Evolutionary conservation across 805 yeast species (phyloP).

Genomic region (Saccharomycopsis fermentans): DNA sequence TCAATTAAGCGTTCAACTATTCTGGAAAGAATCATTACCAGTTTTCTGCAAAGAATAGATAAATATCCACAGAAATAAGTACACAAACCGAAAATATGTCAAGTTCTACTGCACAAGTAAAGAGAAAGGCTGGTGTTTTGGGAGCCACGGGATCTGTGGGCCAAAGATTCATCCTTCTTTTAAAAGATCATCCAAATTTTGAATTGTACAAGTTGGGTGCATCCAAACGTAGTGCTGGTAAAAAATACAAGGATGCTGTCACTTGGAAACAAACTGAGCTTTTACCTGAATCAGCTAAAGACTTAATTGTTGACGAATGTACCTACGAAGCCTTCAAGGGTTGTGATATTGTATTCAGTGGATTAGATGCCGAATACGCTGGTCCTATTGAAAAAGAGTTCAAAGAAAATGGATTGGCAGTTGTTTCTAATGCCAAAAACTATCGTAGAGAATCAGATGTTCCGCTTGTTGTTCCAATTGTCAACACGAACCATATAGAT

Average conservation of each 20-base stretch:
- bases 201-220: slow-evolving; percentile 84
- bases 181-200: slow-evolving; percentile 83
- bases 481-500: slow-evolving; percentile 82
- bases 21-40: too few relatives aligned
- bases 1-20: too few relatives aligned
- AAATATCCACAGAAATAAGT: too few relatives aligned
- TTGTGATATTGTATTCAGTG: slow-evolving; percentile 92
- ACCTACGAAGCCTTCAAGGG: slow-evolving; percentile 64
- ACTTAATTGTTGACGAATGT: slow-evolving; percentile 68
- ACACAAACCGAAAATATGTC: neutral
- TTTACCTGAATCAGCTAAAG: slow-evolving; percentile 59
- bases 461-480: slow-evolving; percentile 91
- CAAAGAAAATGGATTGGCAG: slow-evolving; percentile 68
- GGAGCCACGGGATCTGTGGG: slow-evolving; percentile 99
- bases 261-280: slow-evolving; percentile 89
- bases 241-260: slow-evolving; percentile 71
- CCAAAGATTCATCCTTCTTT: slow-evolving; percentile 80
- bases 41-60: too few relatives aligned
- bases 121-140: slow-evolving; percentile 65
- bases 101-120: slow-evolving; percentile 7
- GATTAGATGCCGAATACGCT: slow-evolving; percentile 86
- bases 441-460: slow-evolving; percentile 81
- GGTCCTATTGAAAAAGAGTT: slow-evolving; percentile 86
- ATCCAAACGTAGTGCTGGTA: slow-evolving; percentile 88
- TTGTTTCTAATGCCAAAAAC: slow-evolving; percentile 93